Evolutionary conservation across 2,329 filamentous ascomycete genomes (phyloP).

Genomic region (Coniochaeta sp.): DNA sequence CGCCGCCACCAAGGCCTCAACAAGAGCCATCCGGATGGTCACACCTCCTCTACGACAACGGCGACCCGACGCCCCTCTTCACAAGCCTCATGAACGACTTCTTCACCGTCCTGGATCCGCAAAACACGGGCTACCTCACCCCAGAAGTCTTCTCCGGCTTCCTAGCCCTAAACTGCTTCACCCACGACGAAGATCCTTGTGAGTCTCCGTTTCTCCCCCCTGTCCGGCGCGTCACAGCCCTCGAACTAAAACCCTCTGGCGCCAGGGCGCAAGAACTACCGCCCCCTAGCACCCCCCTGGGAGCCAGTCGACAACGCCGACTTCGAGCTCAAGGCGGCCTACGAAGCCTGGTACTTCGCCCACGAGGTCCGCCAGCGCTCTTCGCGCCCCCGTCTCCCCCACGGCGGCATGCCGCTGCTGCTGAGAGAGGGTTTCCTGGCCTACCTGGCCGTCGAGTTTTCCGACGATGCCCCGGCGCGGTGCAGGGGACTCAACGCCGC

Average conservation of each 20-base stretch:
- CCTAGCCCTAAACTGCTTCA: conserved; percentile 8
- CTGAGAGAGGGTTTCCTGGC: conserved; percentile 7
- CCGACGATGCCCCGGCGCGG: conserved; percentile 5
- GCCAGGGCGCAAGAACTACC: conserved; percentile 10
- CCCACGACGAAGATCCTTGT: conserved; percentile 10
- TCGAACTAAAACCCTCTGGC: conserved; percentile 4
- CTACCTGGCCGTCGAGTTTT: conserved; percentile 10
- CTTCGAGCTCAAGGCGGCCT: conserved; percentile 11
- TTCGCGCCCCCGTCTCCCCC: conserved; percentile 6
- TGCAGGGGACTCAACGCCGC: background rate
- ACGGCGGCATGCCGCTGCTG: conserved; percentile 12
- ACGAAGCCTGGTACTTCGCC: conserved; percentile 12
- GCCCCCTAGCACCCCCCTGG: conserved; percentile 6
- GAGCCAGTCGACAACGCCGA: conserved; percentile 8
- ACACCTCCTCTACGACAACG: background rate
- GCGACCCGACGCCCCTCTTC: background rate
- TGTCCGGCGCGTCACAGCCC: background rate
- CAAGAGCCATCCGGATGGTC: background rate
- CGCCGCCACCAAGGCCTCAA: background rate
- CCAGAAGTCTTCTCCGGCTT: conserved; percentile 12
- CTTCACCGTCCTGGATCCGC: conserved; percentile 10
- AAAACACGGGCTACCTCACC: conserved; percentile 7
- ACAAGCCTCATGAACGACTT: conserved; percentile 6
- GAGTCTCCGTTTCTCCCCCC: background rate
- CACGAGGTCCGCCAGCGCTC: conserved; percentile 5